These are phyloP conservation scores for Pythium phragmitis DNA, from an alignment of 352 stramenopile species.

Conservation along the genomic window DNA sequence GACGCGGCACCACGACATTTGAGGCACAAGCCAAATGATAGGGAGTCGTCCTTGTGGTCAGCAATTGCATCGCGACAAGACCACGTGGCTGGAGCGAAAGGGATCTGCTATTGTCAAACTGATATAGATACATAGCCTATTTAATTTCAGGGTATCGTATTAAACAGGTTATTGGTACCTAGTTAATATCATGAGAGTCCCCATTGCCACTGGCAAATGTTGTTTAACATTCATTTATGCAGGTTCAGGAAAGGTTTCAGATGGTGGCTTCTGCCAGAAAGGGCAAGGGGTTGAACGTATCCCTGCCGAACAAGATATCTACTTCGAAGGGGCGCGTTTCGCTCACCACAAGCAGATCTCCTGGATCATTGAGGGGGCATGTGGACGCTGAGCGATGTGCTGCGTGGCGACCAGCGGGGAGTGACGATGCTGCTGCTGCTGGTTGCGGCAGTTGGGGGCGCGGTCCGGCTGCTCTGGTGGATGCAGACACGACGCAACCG, in stretches of 20 bases:
- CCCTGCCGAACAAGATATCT: constrained; percentile 2
- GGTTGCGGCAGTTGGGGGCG: background rate
- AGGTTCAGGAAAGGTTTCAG: background rate
- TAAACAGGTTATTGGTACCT: no score
- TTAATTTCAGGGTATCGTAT: no score
- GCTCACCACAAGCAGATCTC: background rate
- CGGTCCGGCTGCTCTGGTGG: background rate
- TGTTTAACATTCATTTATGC: background rate
- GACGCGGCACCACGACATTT: background rate
- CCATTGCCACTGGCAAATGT: background rate
- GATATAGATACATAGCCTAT: background rate
- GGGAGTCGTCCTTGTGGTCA: background rate
- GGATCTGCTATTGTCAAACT: background rate
- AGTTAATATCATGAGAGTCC: no score
- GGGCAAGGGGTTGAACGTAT: constrained; percentile 19
- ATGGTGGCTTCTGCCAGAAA: constrained; percentile 14
- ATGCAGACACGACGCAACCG: background rate
- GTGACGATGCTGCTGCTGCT: background rate
- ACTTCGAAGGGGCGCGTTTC: background rate
- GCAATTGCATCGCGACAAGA: constrained; percentile 1
- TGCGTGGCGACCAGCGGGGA: background rate
- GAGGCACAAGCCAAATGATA: background rate
- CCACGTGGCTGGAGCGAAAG: background rate
- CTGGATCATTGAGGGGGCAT: background rate
- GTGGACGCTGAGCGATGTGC: background rate